Evolutionary conservation across 2,329 filamentous ascomycete genomes (phyloP).

Genomic region (Emericellopsis cladophorae): DNA sequence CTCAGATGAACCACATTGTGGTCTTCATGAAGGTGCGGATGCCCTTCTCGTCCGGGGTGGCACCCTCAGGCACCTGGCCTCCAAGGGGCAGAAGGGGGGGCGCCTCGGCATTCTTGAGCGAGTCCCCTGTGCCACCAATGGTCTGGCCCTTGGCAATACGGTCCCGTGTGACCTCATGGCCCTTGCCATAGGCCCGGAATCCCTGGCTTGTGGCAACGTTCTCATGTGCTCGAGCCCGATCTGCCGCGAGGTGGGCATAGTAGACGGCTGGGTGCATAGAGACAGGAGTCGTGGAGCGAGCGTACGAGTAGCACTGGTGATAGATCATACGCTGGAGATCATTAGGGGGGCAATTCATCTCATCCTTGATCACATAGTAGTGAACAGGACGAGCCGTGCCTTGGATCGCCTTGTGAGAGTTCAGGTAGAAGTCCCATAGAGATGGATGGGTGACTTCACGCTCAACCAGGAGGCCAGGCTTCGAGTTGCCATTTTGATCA

Average conservation of each 20-base stretch:
- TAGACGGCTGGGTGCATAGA: conserved; percentile 85
- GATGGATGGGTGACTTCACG: conserved; percentile 81
- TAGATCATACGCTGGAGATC: conserved; percentile 82
- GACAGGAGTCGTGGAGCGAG: conserved; percentile 82
- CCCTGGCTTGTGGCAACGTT: conserved; percentile 30
- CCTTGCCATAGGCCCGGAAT: conserved; percentile 28
- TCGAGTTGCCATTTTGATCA: conserved; percentile 69
- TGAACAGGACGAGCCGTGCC: conserved; percentile 87
- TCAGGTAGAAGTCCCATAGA: conserved; percentile 74
- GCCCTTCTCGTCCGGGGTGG: conserved; percentile 13
- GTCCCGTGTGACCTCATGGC: conserved; percentile 23
- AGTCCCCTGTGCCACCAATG: conserved; percentile 4
- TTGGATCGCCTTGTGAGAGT: conserved; percentile 64
- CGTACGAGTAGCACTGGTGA: conserved; percentile 88
- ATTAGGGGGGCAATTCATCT: conserved; percentile 53
- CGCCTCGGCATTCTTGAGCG: conserved; percentile 11
- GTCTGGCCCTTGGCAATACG: conserved; percentile 24
- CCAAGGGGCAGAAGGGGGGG: conserved; percentile 18
- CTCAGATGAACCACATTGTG: conserved; percentile 32
- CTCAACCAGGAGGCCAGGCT: conserved; percentile 82
- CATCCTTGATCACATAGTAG: conserved; percentile 81
- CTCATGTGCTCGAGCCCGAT: conserved; percentile 68
- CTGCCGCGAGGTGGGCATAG: conserved; percentile 84
- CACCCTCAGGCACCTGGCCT: conserved; percentile 5
- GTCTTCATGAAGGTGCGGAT: conserved; percentile 21